Conservation (phyloP, 2,329 filamentous ascomycete species). For the Trichoderma endophyticum region DNA sequence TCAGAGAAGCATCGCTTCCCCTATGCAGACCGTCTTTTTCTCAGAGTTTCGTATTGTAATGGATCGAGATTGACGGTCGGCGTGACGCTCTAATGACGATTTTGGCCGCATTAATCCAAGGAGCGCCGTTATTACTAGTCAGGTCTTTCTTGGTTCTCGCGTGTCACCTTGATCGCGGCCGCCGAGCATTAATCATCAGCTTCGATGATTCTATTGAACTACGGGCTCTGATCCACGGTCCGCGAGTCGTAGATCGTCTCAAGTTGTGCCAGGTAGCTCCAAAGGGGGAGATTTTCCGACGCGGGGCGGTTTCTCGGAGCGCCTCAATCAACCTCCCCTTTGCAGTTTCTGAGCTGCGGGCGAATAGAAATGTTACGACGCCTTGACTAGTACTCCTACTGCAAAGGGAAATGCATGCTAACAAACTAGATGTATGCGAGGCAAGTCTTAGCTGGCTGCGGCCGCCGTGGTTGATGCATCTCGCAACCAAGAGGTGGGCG, state of each 20-base stretch:
- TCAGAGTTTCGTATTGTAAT: background rate
- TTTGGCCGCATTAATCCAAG: background rate
- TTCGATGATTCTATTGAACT: constrained; percentile 47
- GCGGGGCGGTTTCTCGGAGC: constrained; percentile 12
- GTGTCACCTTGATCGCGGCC: background rate
- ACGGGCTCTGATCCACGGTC: constrained; percentile 31
- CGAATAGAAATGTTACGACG: background rate
- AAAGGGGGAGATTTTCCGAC: constrained; percentile 6
- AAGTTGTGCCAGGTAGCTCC: constrained; percentile 21
- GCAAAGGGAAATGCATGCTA: background rate
- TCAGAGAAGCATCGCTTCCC: background rate
- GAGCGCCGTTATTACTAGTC: constrained; percentile 1
- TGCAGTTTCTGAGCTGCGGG: background rate
- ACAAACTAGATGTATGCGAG: background rate
- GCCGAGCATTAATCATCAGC: constrained; percentile 30
- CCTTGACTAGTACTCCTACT: background rate
- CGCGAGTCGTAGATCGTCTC: constrained; percentile 31
- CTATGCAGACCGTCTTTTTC: background rate
- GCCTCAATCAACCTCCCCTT: constrained; percentile 5
- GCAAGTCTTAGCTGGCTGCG: background rate
- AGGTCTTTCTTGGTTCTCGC: background rate
- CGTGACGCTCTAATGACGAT: constrained; percentile 10
- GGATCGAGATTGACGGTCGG: constrained; percentile 11
- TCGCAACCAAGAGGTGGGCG: background rate
- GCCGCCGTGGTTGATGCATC: background rate